Percentiles rank a stretch among this genome's conserved stretches.
Evolutionary conservation across 139 green algal genomes (phyloP).

Genomic region (Tetraselmis chui): DNA sequence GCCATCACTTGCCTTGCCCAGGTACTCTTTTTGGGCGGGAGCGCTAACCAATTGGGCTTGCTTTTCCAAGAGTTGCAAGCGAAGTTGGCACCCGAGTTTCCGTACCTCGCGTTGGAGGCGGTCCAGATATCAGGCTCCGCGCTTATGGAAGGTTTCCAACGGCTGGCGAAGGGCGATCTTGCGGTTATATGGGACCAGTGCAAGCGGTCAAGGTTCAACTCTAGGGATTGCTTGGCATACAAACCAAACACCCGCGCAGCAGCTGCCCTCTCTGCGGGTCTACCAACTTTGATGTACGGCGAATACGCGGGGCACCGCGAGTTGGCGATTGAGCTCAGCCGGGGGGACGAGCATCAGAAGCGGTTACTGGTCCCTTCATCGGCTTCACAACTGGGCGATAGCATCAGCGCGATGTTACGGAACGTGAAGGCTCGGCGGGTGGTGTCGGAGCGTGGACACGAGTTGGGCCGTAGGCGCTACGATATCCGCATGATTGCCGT

Average conservation of each 20-base stretch:
- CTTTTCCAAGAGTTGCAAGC: neutral
- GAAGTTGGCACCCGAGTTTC: neutral
- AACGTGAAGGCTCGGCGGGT: neutral
- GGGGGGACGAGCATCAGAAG: neutral
- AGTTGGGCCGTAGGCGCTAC: neutral
- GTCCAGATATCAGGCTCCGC: neutral
- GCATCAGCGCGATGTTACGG: neutral
- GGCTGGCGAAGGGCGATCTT: neutral
- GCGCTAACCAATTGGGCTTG: neutral
- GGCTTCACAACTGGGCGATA: neutral
- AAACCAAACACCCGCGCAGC: neutral
- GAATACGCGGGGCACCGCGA: neutral
- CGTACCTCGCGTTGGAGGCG: neutral
- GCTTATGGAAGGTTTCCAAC: neutral
- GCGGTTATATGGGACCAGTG: neutral
- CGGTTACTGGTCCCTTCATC: neutral
- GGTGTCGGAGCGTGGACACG: neutral
- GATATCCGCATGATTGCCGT: neutral
- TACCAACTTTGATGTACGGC: neutral
- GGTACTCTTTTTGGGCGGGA: neutral
- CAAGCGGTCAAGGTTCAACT: neutral
- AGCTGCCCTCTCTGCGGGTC: neutral
- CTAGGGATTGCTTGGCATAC: neutral
- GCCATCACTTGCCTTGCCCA: too few relatives aligned
- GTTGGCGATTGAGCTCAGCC: neutral